Evolutionary conservation across 2,329 filamentous ascomycete genomes (phyloP), one percentile per base, ranked within the genome.

Genomic region (Claviceps sorghi): DNA sequence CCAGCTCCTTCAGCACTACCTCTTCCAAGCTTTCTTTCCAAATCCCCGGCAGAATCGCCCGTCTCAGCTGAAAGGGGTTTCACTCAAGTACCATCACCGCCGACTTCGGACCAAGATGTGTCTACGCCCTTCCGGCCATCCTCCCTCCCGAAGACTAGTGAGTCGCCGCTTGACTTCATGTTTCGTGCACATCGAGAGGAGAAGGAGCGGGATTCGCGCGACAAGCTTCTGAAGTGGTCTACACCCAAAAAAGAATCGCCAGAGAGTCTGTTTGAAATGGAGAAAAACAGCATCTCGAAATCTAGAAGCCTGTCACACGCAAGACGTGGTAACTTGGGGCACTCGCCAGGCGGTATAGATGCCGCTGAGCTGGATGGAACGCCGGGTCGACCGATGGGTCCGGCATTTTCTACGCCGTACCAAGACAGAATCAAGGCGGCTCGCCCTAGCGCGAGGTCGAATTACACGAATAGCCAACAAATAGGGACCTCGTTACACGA

Each of bases 1-100:
- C 93, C 93, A 21, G 91, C 90, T 1, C 86, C 93, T 0, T 94
- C 89, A 9, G 83, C 88, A 26, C 74, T 98, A 34, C 93, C 93
- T 0, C 85, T 96, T 54, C 93, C 93, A 11, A 94, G 85, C 62
- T 95, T 96, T 66, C 79, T 74, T 36, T 84, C 85, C 30, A 90
- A 85, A 61, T 82, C 87, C 0, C 75, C 86, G 13, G 82, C 83
- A 3, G 83, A 85, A 53, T 83, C 82, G 3, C 79, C 76, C 6
- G 55, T 57, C 47, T 48, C 58, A 42, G 58, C 48, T 60, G 67
- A 54, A 59, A 76, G 56, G 67, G 58, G 58, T 19, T 53, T 58
- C 48, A 55, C 63, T 52, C 64, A 67, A 58, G 69, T 73, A 55
- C 73, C 69, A 22, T 77, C 74, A 30, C 76, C 74, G 52, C 76